phyloP scores from a whole-genome alignment of 2,329 filamentous ascomycete genomes.

The Verticillium albo-atrum region DNA sequence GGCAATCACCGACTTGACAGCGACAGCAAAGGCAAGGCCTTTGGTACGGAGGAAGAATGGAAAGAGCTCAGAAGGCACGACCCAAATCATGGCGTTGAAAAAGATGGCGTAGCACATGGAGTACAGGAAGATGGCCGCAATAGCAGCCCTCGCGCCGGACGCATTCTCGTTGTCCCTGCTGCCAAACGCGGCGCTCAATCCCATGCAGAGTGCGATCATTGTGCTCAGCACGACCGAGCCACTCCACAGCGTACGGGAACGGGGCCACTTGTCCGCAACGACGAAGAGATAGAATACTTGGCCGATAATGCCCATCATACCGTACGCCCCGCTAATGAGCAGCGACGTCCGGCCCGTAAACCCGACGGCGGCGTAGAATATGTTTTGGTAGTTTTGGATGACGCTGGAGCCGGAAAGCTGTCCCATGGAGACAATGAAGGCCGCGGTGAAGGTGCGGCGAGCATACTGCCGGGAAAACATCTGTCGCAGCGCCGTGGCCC shows the following conservation, averaged over 20 bases:
- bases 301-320: constrained; percentile 30
- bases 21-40: constrained; percentile 24
- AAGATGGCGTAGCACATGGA: constrained; percentile 28
- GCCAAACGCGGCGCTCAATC: constrained; percentile 14
- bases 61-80: constrained; percentile 26
- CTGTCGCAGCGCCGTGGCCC: constrained; percentile 8
- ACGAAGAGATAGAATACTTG: constrained; percentile 25
- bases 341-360: constrained; percentile 23
- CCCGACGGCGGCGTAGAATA: constrained; percentile 27
- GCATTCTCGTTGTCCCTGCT: constrained; percentile 13
- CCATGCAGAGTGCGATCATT: constrained; percentile 14
- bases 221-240: constrained; percentile 5
- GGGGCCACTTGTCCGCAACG: constrained; percentile 27
- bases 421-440: constrained; percentile 26
- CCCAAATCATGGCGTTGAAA: constrained; percentile 30
- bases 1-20: constrained; percentile 20
- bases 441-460: constrained; percentile 23
- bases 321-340: constrained; percentile 28
- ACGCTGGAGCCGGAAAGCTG: constrained; percentile 27
- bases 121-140: constrained; percentile 32
- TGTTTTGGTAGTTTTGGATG: constrained; percentile 31
- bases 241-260: constrained; percentile 9
- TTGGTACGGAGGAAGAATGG: constrained; percentile 18
- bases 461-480: constrained; percentile 21
- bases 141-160: constrained; percentile 22